Conservation (phyloP, 1,139 yeast species). For the Suhomyces kunorum region DNA sequence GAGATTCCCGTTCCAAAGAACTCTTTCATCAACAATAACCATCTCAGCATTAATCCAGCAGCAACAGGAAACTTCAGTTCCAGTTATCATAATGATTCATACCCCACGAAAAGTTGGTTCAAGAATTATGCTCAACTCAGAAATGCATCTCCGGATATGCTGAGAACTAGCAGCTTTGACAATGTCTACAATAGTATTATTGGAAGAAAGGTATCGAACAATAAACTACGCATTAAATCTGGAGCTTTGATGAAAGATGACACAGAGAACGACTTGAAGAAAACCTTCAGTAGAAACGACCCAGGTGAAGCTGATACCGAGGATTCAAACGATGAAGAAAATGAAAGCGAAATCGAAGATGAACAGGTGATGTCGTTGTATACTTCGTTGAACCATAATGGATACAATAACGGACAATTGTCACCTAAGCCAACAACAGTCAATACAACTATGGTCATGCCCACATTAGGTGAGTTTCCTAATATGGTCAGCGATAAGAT, state of each 20-base stretch:
- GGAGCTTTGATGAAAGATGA: conserved; percentile 16
- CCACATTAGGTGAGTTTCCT: conserved; percentile 50
- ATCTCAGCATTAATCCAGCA: background rate
- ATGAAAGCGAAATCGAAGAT: conserved; percentile 51
- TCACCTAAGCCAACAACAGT: conserved; percentile 28
- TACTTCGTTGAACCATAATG: conserved; percentile 39
- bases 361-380: conserved; percentile 55
- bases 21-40: conserved; percentile 19
- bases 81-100: conserved; percentile 3
- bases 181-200: conserved; percentile 23
- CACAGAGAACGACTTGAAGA: conserved; percentile 12
- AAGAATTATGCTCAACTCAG: conserved; percentile 29
- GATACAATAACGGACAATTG: conserved; percentile 18
- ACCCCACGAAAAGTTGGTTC: conserved; percentile 24
- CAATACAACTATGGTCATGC: conserved; percentile 31
- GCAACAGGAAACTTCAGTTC: conserved; percentile 3
- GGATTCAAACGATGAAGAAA: conserved; percentile 15
- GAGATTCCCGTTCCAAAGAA: conserved; percentile 60
- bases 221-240: conserved; percentile 21
- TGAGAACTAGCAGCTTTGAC: conserved; percentile 24
- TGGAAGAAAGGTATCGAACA: conserved; percentile 20
- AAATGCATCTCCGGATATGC: conserved; percentile 21
- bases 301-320: conserved; percentile 12
- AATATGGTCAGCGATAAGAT: conserved; percentile 29
- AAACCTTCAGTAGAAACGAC: conserved; percentile 3